phyloP scores from a whole-genome alignment of 164 flowering plant genomes.

The Houttuynia cordata region DNA sequence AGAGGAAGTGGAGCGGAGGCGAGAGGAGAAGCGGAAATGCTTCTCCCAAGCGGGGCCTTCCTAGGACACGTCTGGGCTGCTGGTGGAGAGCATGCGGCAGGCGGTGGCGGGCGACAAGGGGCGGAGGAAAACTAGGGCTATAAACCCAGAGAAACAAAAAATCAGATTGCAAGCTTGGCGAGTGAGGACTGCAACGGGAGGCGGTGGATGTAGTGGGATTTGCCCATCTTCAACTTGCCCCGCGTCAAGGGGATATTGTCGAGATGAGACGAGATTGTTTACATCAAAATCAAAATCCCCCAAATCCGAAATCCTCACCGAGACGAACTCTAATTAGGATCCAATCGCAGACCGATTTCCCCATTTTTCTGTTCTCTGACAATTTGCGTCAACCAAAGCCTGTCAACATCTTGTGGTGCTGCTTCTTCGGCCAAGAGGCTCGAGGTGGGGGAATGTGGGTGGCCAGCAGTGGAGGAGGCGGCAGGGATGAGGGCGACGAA shows the following conservation, averaged over 20 bases:
- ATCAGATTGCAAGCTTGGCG: constrained; percentile 59
- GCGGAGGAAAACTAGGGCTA: constrained; percentile 51
- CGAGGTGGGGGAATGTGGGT: too few relatives aligned
- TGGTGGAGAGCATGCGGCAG: constrained; percentile 42
- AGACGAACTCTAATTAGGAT: too few relatives aligned
- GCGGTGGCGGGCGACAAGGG: constrained; percentile 26
- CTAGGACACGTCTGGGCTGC: constrained; percentile 31
- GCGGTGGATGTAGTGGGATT: constrained; percentile 32
- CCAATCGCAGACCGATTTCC: too few relatives aligned
- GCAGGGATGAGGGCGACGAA: too few relatives aligned
- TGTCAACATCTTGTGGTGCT: too few relatives aligned
- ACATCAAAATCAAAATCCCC: constrained; percentile 12
- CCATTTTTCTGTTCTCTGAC: too few relatives aligned
- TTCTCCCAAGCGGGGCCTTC: constrained; percentile 70
- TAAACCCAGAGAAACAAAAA: constrained; percentile 39
- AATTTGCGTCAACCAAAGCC: too few relatives aligned
- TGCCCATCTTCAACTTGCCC: constrained; percentile 93
- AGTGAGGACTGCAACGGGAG: constrained; percentile 47
- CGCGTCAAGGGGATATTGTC: constrained; percentile 77
- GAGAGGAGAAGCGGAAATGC: constrained; percentile 54
- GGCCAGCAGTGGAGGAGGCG: too few relatives aligned
- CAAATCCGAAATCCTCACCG: not conserved
- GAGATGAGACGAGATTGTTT: constrained; percentile 35
- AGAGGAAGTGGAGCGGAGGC: constrained; percentile 48
- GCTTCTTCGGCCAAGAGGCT: too few relatives aligned